phyloP scores from a whole-genome alignment of 345 rosid species.

The Salix purpurea region DNA sequence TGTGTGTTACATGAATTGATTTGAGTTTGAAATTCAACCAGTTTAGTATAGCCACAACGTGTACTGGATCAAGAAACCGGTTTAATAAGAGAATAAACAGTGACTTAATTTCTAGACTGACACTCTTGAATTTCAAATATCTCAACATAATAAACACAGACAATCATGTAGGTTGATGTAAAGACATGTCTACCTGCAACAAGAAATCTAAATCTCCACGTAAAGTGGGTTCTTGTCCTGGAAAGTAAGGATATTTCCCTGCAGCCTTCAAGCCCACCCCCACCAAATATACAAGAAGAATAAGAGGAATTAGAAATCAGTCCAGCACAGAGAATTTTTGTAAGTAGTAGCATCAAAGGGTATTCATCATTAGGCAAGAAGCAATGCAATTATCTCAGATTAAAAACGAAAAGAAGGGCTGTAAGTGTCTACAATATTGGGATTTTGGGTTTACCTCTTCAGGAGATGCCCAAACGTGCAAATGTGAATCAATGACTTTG shows the following conservation, averaged over 20 bases:
- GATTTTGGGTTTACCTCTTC: conserved; percentile 44
- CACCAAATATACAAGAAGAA: neutral
- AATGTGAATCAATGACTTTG: conserved; percentile 76
- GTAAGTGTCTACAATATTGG: neutral
- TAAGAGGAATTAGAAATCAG: no score
- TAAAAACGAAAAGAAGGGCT: neutral
- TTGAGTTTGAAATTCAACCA: no score
- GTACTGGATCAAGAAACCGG: neutral
- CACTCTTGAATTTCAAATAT: no score
- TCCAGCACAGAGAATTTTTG: no score
- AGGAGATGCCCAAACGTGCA: conserved; percentile 93
- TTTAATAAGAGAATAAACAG: neutral
- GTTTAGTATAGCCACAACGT: neutral
- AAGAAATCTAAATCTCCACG: conserved; percentile 77
- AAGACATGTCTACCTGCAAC: conserved; percentile 52
- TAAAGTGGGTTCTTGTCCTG: conserved; percentile 86
- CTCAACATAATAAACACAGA: no score
- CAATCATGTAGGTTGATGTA: neutral
- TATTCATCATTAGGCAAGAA: no score
- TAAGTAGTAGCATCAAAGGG: no score
- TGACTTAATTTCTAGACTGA: no score
- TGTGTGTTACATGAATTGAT: no score
- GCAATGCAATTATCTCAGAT: no score
- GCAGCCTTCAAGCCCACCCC: conserved; percentile 42
- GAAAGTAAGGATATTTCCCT: conserved; percentile 67